These are phyloP conservation scores for Fonsecaea multimorphosa DNA, from an alignment of 2,329 filamentous ascomycete species.

Conservation along the genomic window DNA sequence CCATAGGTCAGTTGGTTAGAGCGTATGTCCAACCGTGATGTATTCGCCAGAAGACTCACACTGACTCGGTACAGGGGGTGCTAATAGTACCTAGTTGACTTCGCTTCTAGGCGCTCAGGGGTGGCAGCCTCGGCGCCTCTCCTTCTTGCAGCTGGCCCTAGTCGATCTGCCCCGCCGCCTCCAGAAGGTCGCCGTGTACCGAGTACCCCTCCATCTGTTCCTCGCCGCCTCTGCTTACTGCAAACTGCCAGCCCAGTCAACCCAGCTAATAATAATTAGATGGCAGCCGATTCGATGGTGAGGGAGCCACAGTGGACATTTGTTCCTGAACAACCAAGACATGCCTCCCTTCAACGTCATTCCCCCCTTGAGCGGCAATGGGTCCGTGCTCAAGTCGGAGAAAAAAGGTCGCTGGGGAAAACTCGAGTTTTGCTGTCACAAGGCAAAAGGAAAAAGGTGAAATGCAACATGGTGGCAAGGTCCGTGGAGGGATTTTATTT, in stretches of 20 bases:
- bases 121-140: too few relatives aligned
- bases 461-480: background rate
- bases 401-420: background rate
- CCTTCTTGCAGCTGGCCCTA: background rate
- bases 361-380: background rate
- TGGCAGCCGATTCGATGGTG: background rate
- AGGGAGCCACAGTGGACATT: background rate
- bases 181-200: background rate
- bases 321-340: constrained; percentile 6
- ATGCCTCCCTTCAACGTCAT: constrained; percentile 9
- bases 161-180: background rate
- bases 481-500: background rate
- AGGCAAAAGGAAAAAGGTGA: background rate
- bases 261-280: background rate
- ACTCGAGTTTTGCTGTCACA: background rate
- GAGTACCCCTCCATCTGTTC: background rate
- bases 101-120: too few relatives aligned
- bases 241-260: background rate
- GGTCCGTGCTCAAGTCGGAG: background rate
- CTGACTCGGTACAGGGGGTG: too few relatives aligned
- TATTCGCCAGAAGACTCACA: too few relatives aligned
- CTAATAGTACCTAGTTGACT: too few relatives aligned
- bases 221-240: background rate
- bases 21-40: too few relatives aligned
- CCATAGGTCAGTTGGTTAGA: too few relatives aligned